Conservation (phyloP, 805 yeast genomes). For the Henningerozyma blattae region DNA sequence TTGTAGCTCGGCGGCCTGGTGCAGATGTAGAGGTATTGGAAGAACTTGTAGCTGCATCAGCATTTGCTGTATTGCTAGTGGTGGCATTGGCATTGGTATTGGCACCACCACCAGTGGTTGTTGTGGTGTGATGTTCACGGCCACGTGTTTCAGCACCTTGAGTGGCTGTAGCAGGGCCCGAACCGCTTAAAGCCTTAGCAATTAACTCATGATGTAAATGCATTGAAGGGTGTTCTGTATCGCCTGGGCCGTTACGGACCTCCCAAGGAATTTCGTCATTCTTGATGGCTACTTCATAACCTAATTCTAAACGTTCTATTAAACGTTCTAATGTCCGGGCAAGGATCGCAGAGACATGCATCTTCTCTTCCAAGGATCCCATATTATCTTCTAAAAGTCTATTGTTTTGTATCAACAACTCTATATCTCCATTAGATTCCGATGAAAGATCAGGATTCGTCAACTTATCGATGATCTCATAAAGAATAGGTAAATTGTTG, state of each 20-base stretch:
- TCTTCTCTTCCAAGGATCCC: slow-evolving; percentile 91
- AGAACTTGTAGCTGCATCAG: no score
- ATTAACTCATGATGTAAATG: slow-evolving; percentile 26
- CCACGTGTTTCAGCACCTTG: no score
- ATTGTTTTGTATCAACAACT: slow-evolving; percentile 26
- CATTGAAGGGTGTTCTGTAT: slow-evolving; percentile 90
- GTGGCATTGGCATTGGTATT: slow-evolving; percentile 1
- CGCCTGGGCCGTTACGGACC: slow-evolving; percentile 60
- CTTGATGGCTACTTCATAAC: slow-evolving; percentile 58
- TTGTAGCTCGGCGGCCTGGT: no score
- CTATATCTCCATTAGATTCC: slow-evolving; percentile 16
- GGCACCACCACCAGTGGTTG: not conserved
- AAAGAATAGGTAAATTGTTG: slow-evolving; percentile 55
- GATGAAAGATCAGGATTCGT: not conserved
- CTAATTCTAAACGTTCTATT: slow-evolving; percentile 63
- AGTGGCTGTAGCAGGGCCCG: no score
- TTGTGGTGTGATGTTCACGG: no score
- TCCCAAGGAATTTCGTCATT: slow-evolving; percentile 70
- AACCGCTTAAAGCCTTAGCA: slow-evolving; percentile 40
- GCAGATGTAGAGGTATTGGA: no score
- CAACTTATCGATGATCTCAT: slow-evolving; percentile 24
- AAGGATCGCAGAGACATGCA: slow-evolving; percentile 93
- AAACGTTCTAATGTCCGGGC: slow-evolving; percentile 63
- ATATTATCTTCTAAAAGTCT: slow-evolving; percentile 49
- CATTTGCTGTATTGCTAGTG: no score